Base-by-base conservation (phyloP, 192 early-diverging fungal genomes). In the Podila epigama region DNA sequence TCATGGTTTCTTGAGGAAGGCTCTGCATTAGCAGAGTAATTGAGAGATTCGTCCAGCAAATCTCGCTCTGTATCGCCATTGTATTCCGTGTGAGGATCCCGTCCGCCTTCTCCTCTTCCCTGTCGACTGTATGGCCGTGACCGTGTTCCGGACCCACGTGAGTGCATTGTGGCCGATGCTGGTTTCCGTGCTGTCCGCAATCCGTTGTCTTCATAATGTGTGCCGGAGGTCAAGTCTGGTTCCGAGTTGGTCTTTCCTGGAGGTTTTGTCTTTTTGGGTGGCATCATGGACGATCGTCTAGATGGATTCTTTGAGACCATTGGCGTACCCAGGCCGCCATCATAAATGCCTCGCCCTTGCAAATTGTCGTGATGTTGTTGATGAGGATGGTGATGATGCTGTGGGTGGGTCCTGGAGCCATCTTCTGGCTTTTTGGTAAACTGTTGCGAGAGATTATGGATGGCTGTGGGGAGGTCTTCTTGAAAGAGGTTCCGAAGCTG, bases 381-480 rank as follows among this genome's bases (percentile, higher is more conserved):
- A 42, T 71, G 65, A n/a, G n/a, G 51, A 55, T 70, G 62, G 28
- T 66, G 51, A 25, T 75, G 71, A 42, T 71, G 65, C 36, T 77
- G 66, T 20, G 63, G 61, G 8, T 75, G 63, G 32, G 66, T 63
- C 42, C 73, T 35, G 6, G 65, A 63, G 1, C 51, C 61, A n/a
- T 63, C 73, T 4, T 77, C 66, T 1, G 73, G 66, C 50, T 79
- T 85, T 57, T 89, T 86, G 22, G 90, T 88, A 44, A 87, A 86
- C 36, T 89, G 85, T 27, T 93, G 75, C 10, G 92, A 94, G 58
- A 97, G 89, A 35, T 93, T 90, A 78, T 99, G 98, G 20, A 99
- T 94, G 60, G 98, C 89, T 34, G 89, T 82, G 0, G 98, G 98
- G 56, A 99, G 69, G 71, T 98, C 95, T 29, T 98, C 96, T 69